These are phyloP conservation scores for Cyamopsis tetragonoloba DNA, from an alignment of 306 rosid species.

Conservation along the genomic window DNA sequence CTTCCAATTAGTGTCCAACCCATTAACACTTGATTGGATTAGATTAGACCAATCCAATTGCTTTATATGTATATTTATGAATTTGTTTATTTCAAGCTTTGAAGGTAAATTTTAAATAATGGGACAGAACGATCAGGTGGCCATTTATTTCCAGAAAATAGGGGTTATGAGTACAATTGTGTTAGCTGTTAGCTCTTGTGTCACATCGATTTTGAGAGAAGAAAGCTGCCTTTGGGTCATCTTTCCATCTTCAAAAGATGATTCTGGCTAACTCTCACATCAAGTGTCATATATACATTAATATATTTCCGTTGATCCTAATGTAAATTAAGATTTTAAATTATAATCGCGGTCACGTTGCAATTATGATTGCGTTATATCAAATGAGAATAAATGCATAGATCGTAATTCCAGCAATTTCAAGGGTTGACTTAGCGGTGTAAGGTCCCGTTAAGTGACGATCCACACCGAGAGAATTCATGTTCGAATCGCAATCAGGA, in stretches of 20 bases:
- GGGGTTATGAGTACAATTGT: conserved; percentile 10
- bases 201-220: conserved; percentile 36
- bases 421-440: too few relatives aligned
- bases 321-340: too few relatives aligned
- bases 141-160: not conserved
- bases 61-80: not conserved
- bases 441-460: too few relatives aligned
- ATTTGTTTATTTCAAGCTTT: not conserved
- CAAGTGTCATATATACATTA: conserved; percentile 32
- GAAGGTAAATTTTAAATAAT: not conserved
- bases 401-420: too few relatives aligned
- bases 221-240: conserved; percentile 19
- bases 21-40: conserved; percentile 18
- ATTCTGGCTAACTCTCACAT: conserved; percentile 31
- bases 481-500: too few relatives aligned
- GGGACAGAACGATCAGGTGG: conserved; percentile 3
- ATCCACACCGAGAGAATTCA: too few relatives aligned
- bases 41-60: too few relatives aligned
- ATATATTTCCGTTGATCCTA: conserved; percentile 16
- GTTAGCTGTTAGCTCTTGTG: conserved; percentile 32
- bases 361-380: too few relatives aligned
- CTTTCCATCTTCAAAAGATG: conserved; percentile 20
- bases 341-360: too few relatives aligned
- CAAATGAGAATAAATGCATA: too few relatives aligned
- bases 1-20: conserved; percentile 56